These are phyloP conservation scores for Claviceps cyperi DNA, from an alignment of 2,329 filamentous ascomycete species.

Conservation along the genomic window DNA sequence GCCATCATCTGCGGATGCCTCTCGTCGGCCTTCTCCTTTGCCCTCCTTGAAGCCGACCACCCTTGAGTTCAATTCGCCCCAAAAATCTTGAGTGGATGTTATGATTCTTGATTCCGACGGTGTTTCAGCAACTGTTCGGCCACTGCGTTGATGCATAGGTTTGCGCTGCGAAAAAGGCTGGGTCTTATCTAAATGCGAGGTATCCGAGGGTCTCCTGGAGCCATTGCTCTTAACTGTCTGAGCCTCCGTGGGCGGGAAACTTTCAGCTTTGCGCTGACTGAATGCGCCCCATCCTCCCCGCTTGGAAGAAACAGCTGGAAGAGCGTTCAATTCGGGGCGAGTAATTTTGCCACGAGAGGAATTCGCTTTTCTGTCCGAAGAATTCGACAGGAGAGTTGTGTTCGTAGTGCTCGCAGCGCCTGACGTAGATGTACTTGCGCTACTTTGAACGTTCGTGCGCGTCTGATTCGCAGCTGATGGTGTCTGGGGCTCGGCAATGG, in stretches of 20 bases:
- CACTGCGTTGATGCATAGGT: background rate
- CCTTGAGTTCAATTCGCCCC: conserved; percentile 13
- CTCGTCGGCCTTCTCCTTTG: conserved; percentile 1
- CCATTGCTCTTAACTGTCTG: conserved; percentile 6
- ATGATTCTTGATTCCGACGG: background rate
- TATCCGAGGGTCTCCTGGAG: conserved; percentile 8
- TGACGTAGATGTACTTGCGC: background rate
- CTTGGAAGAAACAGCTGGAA: conserved; percentile 4
- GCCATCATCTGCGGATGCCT: background rate
- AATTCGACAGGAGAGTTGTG: background rate
- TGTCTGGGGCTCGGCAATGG: conserved; percentile 12
- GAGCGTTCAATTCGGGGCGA: background rate
- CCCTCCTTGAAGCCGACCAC: conserved; percentile 7
- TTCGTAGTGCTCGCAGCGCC: background rate
- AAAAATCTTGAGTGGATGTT: conserved; percentile 10
- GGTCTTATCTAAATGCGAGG: conserved; percentile 5
- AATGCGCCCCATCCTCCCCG: conserved; percentile 11
- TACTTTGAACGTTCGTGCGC: conserved; percentile 8
- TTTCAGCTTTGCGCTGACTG: conserved; percentile 10
- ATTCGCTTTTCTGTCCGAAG: background rate
- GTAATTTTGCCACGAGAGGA: background rate
- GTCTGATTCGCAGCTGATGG: conserved; percentile 15
- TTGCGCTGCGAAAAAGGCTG: conserved; percentile 1
- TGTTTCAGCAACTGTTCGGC: background rate
- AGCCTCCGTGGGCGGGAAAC: conserved; percentile 2